These are phyloP conservation scores for Monosporascus sp. DNA, from an alignment of 2,329 filamentous ascomycete genomes.

Conservation along the genomic window DNA sequence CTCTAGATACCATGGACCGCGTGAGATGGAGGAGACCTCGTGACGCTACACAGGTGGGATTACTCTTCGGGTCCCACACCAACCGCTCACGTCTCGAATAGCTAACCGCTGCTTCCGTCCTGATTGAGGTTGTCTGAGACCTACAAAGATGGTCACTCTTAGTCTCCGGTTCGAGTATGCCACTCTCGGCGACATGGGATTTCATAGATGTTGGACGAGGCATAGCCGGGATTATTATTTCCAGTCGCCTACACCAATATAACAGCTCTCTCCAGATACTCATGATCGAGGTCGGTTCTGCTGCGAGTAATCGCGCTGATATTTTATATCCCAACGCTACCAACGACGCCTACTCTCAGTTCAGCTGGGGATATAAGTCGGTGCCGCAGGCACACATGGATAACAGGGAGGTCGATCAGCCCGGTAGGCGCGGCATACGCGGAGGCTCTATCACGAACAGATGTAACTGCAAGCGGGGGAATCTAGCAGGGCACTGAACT, in stretches of 20 bases:
- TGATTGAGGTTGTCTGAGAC: no score
- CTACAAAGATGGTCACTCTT: no score
- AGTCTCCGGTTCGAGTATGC: background rate
- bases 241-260: background rate
- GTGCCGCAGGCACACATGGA: conserved; percentile 23
- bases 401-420: conserved; percentile 19
- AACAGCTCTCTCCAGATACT: conserved; percentile 21
- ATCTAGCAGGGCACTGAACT: background rate
- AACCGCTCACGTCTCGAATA: no score
- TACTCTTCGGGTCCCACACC: no score
- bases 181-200: background rate
- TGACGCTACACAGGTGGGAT: no score
- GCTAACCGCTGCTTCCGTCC: no score
- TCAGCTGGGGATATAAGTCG: conserved; percentile 32
- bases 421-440: conserved; percentile 35
- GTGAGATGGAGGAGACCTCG: no score
- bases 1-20: no score
- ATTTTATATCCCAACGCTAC: conserved; percentile 23
- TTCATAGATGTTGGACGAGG: conserved; percentile 2
- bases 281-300: conserved; percentile 34
- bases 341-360: conserved; percentile 24
- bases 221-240: conserved; percentile 1
- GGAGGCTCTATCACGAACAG: conserved; percentile 36
- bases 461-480: conserved; percentile 16
- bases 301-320: conserved; percentile 21